Evolutionary conservation across 2,329 filamentous ascomycete species (phyloP).

Genomic region (Exophiala mesophila): DNA sequence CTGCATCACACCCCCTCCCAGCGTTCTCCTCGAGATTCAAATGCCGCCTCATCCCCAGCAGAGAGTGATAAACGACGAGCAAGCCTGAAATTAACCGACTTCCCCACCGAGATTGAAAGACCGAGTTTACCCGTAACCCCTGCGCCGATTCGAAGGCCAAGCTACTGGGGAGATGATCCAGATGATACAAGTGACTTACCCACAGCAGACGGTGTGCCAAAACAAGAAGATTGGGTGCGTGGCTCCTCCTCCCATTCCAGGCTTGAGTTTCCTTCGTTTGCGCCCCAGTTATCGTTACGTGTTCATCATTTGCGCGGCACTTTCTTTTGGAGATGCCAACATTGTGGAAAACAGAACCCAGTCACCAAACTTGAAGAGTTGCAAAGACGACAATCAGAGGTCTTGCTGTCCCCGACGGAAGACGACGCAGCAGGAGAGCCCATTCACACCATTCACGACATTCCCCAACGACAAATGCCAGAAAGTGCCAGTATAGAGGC

Average conservation of each 20-base stretch:
- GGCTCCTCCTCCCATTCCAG: slow-evolving; percentile 33
- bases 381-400: slow-evolving; percentile 60
- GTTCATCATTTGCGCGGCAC: slow-evolving; percentile 23
- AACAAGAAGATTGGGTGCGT: slow-evolving; percentile 94
- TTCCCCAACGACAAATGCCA: slow-evolving; percentile 27
- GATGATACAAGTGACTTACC: slow-evolving; percentile 59
- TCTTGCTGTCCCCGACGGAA: slow-evolving; percentile 41
- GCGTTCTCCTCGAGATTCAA: slow-evolving; percentile 13
- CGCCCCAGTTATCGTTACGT: slow-evolving; percentile 12
- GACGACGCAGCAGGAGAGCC: slow-evolving; percentile 9
- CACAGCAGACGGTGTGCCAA: slow-evolving; percentile 73
- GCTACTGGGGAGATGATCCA: slow-evolving; percentile 61
- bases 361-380: slow-evolving; percentile 65
- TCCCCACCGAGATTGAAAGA: slow-evolving; percentile 74
- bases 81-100: slow-evolving; percentile 74
- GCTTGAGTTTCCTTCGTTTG: slow-evolving; percentile 22
- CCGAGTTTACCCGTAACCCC: slow-evolving; percentile 89
- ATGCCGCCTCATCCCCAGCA: slow-evolving; percentile 24
- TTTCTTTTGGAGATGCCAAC: slow-evolving; percentile 30
- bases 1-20: slow-evolving; percentile 28
- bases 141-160: slow-evolving; percentile 66
- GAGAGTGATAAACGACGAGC: slow-evolving; percentile 37
- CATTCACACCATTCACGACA: slow-evolving; percentile 14
- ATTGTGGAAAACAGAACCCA: slow-evolving; percentile 59
- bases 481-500: slow-evolving; percentile 24